Evolutionary conservation across 164 flowering plant genomes (phyloP).

Genomic region (Sedum album): DNA sequence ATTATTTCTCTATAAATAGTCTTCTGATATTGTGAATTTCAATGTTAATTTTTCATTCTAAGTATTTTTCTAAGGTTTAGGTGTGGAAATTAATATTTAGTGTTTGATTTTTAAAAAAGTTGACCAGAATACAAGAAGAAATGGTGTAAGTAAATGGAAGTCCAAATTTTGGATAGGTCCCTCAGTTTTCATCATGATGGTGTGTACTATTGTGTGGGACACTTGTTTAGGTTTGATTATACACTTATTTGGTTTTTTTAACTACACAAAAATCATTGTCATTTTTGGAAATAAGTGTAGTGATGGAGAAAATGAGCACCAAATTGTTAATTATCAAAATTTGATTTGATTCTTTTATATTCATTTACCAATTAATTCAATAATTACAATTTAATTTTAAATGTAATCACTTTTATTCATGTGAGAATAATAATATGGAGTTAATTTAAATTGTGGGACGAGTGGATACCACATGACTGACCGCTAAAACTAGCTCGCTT

Average conservation of each 20-base stretch:
- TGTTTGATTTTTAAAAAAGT: background rate
- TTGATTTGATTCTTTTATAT: too few species aligned
- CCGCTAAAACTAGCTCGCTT: too few species aligned
- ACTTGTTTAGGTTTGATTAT: background rate
- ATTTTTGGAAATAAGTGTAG: background rate
- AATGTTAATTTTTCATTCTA: background rate
- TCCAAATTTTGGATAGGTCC: background rate
- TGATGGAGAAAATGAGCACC: too few species aligned
- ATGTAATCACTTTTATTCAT: too few species aligned
- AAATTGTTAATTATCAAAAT: too few species aligned
- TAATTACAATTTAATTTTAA: too few species aligned
- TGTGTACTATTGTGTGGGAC: background rate
- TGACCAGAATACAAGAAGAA: background rate
- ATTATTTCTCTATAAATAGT: background rate
- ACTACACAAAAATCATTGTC: background rate
- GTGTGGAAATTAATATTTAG: background rate
- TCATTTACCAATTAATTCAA: too few species aligned
- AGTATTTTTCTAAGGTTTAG: background rate
- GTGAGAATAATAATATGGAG: too few species aligned
- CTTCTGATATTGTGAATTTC: background rate
- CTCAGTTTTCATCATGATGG: background rate
- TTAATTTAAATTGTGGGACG: too few species aligned
- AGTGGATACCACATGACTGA: too few species aligned
- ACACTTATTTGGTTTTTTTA: too few species aligned
- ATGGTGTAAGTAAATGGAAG: background rate